Evolutionary conservation across 2,329 filamentous ascomycete genomes (phyloP).

Genomic region (Fusarium pseudoanthophilum): DNA sequence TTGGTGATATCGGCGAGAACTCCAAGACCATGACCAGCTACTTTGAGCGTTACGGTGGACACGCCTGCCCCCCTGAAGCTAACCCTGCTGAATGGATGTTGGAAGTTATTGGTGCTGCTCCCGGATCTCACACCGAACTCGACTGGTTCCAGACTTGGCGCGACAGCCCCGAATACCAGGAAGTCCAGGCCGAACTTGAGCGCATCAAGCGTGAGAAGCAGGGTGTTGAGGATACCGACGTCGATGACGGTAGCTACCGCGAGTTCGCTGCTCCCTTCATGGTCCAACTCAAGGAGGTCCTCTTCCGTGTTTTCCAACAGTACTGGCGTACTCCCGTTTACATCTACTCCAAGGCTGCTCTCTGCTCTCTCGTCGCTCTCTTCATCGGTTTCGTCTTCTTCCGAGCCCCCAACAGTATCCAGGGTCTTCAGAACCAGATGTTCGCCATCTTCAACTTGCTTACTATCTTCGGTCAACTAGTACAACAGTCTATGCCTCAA

Average conservation of each 20-base stretch:
- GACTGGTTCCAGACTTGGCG: constrained; percentile 75
- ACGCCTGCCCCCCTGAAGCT: constrained; percentile 70
- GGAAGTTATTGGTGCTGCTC: constrained; percentile 70
- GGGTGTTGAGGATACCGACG: constrained; percentile 44
- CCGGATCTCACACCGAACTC: constrained; percentile 70
- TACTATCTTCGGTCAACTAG: constrained; percentile 82
- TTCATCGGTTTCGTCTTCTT: constrained; percentile 89
- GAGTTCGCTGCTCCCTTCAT: constrained; percentile 85
- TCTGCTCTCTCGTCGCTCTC: constrained; percentile 73
- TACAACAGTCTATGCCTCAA: constrained; percentile 85
- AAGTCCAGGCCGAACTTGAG: constrained; percentile 67
- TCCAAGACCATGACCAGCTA: constrained; percentile 75
- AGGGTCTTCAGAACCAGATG: constrained; percentile 87
- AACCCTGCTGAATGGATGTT: constrained; percentile 89
- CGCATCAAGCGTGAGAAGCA: constrained; percentile 63
- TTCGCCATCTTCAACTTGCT: constrained; percentile 87
- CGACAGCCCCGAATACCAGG: constrained; percentile 64
- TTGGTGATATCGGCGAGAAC: constrained; percentile 80
- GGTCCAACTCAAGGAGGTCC: constrained; percentile 74
- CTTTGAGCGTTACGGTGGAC: constrained; percentile 78
- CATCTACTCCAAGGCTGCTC: constrained; percentile 82
- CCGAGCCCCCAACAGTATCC: constrained; percentile 74
- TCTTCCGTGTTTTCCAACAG: constrained; percentile 83
- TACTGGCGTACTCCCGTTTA: constrained; percentile 92
- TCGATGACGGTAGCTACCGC: constrained; percentile 63